phyloP scores from a whole-genome alignment of 2,329 filamentous ascomycete species.

The Neopestalotiopsis sp. region DNA sequence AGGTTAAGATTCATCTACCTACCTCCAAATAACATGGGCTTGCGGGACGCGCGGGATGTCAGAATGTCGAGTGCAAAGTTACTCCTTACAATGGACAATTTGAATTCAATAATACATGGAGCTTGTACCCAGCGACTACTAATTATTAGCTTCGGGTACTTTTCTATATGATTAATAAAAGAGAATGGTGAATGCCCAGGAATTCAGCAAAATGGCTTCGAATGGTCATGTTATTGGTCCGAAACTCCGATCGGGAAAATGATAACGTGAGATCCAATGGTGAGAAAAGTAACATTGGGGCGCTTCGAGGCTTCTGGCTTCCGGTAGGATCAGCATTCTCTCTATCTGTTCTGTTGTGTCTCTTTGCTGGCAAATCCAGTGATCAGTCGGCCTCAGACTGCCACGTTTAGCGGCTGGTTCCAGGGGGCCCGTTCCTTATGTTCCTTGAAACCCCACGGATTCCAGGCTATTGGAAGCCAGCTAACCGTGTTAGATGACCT shows the following conservation, averaged over 20 bases:
- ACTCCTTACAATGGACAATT: background rate
- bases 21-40: background rate
- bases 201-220: background rate
- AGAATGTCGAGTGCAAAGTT: background rate
- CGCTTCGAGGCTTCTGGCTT: background rate
- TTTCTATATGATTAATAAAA: background rate
- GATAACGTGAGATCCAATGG: background rate
- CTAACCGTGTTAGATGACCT: background rate
- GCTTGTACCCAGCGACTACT: background rate
- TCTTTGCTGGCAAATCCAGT: conserved; percentile 5
- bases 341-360: too few relatives aligned
- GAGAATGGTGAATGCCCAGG: background rate
- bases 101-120: background rate
- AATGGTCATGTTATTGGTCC: background rate
- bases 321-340: background rate
- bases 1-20: background rate
- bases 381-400: background rate
- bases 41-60: too few relatives aligned
- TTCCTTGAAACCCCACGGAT: conserved; percentile 3
- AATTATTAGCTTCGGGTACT: background rate
- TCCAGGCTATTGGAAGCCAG: conserved; percentile 11
- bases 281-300: background rate
- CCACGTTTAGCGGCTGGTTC: conserved; percentile 2
- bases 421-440: background rate
- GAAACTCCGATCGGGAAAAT: background rate